A percentile compares a stretch with the other conserved stretches of the same genome.
Evolutionary conservation across 1,284 basidiomycete genomes (phyloP).

Genomic region (Heimioporus punctisporus): DNA sequence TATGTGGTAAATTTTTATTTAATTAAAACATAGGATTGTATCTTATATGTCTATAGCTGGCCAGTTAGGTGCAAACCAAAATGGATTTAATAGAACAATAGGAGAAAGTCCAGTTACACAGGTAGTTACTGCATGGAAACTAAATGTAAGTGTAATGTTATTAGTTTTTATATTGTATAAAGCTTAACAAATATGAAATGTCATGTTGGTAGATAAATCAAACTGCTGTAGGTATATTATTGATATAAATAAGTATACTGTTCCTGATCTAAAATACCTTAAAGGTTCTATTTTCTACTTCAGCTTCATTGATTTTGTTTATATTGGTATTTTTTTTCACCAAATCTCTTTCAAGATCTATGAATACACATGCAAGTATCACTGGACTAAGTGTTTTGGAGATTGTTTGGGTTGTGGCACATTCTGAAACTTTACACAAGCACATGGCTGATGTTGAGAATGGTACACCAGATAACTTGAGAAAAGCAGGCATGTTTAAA

Average conservation of each 20-base stretch:
- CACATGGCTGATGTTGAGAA: background rate
- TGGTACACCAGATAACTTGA: background rate
- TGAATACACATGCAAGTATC: background rate
- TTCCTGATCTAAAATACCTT: too few species aligned
- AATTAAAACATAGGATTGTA: too few species aligned
- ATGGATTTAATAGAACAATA: background rate
- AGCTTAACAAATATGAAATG: background rate
- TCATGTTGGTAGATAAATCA: background rate
- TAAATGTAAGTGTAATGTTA: background rate
- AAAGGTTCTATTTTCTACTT: background rate
- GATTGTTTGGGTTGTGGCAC: background rate
- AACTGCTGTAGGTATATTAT: background rate
- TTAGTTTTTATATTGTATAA: background rate
- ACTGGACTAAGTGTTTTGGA: background rate
- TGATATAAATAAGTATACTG: too few species aligned
- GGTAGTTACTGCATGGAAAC: background rate
- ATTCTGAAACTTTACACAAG: background rate
- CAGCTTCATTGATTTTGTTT: background rate
- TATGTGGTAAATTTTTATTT: background rate
- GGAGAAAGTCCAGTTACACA: background rate
- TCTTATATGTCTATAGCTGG: background rate
- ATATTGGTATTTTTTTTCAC: background rate
- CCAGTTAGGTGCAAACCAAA: background rate
- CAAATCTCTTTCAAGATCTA: background rate
- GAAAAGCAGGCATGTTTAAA: background rate